phyloP scores from a whole-genome alignment of 306 rosid genomes.

The Hippophae gyantsensis region DNA sequence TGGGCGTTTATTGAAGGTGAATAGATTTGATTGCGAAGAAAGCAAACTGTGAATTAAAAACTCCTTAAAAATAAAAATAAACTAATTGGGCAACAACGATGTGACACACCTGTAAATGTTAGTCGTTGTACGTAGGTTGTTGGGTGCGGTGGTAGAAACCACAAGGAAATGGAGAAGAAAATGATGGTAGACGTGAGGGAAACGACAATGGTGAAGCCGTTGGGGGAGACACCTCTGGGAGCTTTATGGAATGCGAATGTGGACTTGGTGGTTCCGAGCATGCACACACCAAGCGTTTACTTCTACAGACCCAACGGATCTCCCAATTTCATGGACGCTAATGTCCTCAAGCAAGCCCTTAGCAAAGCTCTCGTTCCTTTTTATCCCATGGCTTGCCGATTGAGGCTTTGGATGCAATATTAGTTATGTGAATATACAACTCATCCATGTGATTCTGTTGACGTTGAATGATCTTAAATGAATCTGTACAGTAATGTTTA shows the following conservation, averaged over 20 bases:
- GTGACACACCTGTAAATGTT: too few species aligned
- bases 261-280: conserved; percentile 49
- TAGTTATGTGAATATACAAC: too few species aligned
- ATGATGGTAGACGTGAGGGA: conserved; percentile 31
- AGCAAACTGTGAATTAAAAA: too few species aligned
- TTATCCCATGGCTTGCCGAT: conserved; percentile 74
- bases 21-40: too few species aligned
- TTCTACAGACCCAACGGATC: conserved; percentile 34
- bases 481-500: too few species aligned
- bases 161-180: background rate
- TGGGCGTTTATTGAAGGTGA: too few species aligned
- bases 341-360: conserved; percentile 45
- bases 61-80: too few species aligned
- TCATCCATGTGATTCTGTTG: too few species aligned
- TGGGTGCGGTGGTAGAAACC: too few species aligned
- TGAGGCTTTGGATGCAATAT: conserved; percentile 17
- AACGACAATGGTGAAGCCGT: conserved; percentile 35
- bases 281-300: conserved; percentile 59
- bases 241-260: conserved; percentile 57
- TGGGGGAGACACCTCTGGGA: conserved; percentile 28
- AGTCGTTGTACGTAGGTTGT: too few species aligned
- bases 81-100: too few species aligned
- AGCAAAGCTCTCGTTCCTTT: conserved; percentile 62
- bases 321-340: conserved; percentile 42
- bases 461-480: too few species aligned